A percentile compares a stretch with the other conserved stretches of the same genome.
These are phyloP conservation scores for Cytospora chrysosperma DNA, from an alignment of 2,329 filamentous ascomycete species.

Conservation along the genomic window DNA sequence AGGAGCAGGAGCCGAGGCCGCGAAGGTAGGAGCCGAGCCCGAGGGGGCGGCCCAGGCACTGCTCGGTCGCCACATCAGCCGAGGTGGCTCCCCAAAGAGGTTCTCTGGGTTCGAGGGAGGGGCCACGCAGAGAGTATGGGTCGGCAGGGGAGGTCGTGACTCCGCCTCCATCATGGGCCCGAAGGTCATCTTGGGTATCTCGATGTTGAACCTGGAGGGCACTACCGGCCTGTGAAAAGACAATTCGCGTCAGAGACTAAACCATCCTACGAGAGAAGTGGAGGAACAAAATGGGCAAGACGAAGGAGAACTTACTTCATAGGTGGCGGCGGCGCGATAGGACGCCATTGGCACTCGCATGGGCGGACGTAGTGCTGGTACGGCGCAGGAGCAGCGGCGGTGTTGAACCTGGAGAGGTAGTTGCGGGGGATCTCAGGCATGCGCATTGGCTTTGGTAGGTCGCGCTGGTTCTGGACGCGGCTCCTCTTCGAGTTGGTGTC, in stretches of 20 bases:
- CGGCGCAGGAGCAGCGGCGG: not conserved
- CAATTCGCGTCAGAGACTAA: not conserved
- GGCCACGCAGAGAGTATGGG: not conserved
- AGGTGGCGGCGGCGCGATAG: not conserved
- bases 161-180: not conserved
- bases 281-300: not conserved
- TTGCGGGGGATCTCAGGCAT: not conserved
- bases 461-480: not conserved
- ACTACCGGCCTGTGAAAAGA: not conserved
- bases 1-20: not conserved
- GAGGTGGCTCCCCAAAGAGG: not conserved
- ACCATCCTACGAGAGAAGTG: not conserved
- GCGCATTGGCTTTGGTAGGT: not conserved
- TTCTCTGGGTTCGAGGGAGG: not conserved
- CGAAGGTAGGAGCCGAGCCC: not conserved
- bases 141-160: conserved; percentile 34
- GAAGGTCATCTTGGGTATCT: not conserved
- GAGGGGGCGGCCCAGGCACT: not conserved
- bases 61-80: not conserved
- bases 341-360: not conserved
- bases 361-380: not conserved
- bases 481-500: not conserved
- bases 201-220: not conserved
- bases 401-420: not conserved
- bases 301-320: not conserved